phyloP scores from a whole-genome alignment of 2,329 filamentous ascomycete species.

The Salinomyces thailandicus region DNA sequence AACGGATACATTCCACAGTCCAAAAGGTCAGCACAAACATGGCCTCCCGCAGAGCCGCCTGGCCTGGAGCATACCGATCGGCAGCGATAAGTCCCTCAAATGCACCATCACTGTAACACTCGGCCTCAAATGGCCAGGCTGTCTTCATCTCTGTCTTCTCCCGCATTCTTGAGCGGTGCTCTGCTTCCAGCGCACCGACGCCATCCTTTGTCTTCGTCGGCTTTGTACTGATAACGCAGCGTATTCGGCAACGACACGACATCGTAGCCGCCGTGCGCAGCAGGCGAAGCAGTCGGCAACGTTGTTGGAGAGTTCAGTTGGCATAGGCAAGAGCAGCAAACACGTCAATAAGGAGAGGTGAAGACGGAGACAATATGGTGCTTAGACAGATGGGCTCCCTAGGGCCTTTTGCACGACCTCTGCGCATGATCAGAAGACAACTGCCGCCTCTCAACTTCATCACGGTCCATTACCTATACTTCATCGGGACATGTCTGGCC shows the following conservation, averaged over 20 bases:
- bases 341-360: neutral
- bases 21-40: no score
- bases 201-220: neutral
- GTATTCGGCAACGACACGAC: neutral
- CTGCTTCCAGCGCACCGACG: no score
- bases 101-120: no score
- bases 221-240: neutral
- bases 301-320: neutral
- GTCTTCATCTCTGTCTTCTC: no score
- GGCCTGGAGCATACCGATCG: no score
- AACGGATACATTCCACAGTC: no score
- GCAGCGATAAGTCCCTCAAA: no score
- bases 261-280: neutral
- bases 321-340: no score
- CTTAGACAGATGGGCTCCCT: conserved; percentile 1
- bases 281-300: neutral
- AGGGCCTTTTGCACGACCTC: conserved; percentile 11
- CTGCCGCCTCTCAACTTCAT: conserved; percentile 25
- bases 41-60: no score
- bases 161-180: no score
- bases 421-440: conserved; percentile 11
- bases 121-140: no score
- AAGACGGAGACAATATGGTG: neutral
- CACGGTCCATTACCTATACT: conserved; percentile 55
- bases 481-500: conserved; percentile 46